Evolutionary conservation across 1,284 basidiomycete genomes (phyloP).

Genomic region (Xerocomus amazonicus): DNA sequence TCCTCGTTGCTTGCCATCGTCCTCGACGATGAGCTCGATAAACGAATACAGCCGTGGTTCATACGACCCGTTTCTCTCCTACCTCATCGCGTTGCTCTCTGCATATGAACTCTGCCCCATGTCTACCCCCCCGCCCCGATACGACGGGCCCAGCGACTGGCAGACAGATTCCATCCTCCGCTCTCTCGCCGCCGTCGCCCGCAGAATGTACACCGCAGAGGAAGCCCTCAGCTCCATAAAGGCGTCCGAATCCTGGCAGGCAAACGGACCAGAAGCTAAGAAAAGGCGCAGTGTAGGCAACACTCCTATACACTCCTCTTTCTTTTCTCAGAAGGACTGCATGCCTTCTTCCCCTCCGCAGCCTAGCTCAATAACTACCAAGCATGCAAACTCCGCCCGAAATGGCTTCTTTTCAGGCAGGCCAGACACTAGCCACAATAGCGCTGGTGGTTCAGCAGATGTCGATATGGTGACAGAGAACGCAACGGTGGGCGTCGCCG

Average conservation of each 20-base stretch:
- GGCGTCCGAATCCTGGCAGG: conserved; percentile 36
- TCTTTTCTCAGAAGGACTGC: conserved; percentile 28
- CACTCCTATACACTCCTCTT: conserved; percentile 30
- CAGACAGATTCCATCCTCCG: conserved; percentile 61
- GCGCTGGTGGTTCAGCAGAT: conserved; percentile 17
- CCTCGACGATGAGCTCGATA: conserved; percentile 32
- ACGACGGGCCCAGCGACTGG: conserved; percentile 62
- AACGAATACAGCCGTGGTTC: conserved; percentile 16
- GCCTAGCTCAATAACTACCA: conserved; percentile 24
- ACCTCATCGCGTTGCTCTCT: conserved; percentile 51
- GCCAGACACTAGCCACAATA: conserved; percentile 14
- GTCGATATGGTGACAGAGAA: conserved; percentile 31
- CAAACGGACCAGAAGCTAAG: conserved; percentile 43
- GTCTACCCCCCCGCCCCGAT: conserved; percentile 54
- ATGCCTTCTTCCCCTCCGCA: conserved; percentile 19
- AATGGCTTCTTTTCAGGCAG: conserved; percentile 25
- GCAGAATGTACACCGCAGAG: conserved; percentile 62
- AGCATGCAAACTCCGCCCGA: conserved; percentile 14
- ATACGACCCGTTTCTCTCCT: conserved; percentile 42
- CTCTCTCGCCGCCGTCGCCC: conserved; percentile 50
- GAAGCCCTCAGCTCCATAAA: conserved; percentile 41
- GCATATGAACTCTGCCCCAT: conserved; percentile 49
- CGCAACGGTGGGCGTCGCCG: conserved; percentile 30
- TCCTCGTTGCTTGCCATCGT: conserved; percentile 11
- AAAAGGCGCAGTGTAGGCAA: conserved; percentile 49